A percentile compares a stretch with the other conserved stretches of the same genome.
phyloP scores from a whole-genome alignment of 140 eudicot species.

The Bidens hawaiensis region DNA sequence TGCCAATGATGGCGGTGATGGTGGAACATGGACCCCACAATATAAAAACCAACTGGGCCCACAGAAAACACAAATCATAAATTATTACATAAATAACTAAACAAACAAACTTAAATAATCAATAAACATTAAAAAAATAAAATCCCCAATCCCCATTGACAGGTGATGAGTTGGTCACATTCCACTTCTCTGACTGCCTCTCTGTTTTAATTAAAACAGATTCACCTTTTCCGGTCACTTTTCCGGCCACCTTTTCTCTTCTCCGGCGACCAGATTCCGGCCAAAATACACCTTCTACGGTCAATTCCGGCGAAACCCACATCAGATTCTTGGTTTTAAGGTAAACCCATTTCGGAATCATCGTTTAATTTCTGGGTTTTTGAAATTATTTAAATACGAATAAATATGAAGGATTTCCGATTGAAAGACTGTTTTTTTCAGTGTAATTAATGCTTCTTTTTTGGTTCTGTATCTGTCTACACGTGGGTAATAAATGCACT shows the following conservation, averaged over 20 bases:
- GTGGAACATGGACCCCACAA: slow-evolving; percentile 24
- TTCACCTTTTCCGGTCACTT: slow-evolving; percentile 20
- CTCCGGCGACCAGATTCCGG: slow-evolving; percentile 19
- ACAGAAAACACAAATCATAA: slow-evolving; percentile 2
- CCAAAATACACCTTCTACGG: background rate
- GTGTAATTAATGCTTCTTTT: slow-evolving; percentile 21
- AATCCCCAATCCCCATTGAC: slow-evolving; percentile 23
- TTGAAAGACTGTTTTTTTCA: background rate
- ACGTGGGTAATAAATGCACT: slow-evolving; percentile 23
- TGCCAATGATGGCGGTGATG: slow-evolving; percentile 4
- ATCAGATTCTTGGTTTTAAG: slow-evolving; percentile 19
- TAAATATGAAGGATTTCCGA: background rate
- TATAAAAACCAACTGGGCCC: slow-evolving; percentile 13
- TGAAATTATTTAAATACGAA: background rate
- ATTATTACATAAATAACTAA: background rate
- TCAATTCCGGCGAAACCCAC: background rate
- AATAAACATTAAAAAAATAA: slow-evolving; percentile 6
- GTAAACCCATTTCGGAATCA: slow-evolving; percentile 11
- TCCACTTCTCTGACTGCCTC: slow-evolving; percentile 28
- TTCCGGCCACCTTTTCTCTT: slow-evolving; percentile 8
- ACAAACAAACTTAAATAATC: background rate
- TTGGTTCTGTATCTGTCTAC: slow-evolving; percentile 17
- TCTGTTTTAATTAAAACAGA: slow-evolving; percentile 26
- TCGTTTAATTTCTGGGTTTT: too few species aligned
- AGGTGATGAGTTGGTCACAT: slow-evolving; percentile 37